These are phyloP conservation scores for Gossypium davidsonii DNA, from an alignment of 441 rosid species.

Conservation along the genomic window DNA sequence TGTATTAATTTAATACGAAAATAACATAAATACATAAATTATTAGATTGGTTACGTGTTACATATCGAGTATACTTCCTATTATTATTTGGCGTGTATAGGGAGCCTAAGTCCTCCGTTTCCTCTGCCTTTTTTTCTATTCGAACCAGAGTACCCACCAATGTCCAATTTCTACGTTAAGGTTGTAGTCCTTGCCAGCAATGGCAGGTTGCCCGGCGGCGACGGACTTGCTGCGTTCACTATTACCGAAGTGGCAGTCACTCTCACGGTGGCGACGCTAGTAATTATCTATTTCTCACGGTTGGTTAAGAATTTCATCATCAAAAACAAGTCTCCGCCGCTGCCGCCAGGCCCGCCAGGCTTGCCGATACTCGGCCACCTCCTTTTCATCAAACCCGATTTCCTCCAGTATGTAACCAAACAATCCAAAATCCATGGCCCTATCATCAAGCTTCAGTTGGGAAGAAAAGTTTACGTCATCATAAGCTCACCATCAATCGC, in stretches of 20 bases:
- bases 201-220: no score
- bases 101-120: neutral
- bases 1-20: no score
- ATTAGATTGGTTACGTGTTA: no score
- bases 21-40: no score
- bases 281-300: neutral
- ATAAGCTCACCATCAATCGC: no score
- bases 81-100: neutral
- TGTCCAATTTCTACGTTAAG: neutral
- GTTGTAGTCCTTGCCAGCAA: neutral
- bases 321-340: neutral
- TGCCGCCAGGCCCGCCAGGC: neutral
- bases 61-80: no score
- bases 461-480: no score
- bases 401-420: neutral
- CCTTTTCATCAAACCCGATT: no score
- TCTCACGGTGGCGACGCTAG: neutral
- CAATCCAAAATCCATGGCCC: constrained; percentile 1
- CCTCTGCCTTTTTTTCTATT: neutral
- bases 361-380: neutral
- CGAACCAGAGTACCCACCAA: neutral
- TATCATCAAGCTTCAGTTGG: neutral
- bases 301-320: neutral
- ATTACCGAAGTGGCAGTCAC: neutral
- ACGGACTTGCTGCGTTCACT: neutral